phyloP scores from a whole-genome alignment of 164 flowering plant species.

The Sedum album region DNA sequence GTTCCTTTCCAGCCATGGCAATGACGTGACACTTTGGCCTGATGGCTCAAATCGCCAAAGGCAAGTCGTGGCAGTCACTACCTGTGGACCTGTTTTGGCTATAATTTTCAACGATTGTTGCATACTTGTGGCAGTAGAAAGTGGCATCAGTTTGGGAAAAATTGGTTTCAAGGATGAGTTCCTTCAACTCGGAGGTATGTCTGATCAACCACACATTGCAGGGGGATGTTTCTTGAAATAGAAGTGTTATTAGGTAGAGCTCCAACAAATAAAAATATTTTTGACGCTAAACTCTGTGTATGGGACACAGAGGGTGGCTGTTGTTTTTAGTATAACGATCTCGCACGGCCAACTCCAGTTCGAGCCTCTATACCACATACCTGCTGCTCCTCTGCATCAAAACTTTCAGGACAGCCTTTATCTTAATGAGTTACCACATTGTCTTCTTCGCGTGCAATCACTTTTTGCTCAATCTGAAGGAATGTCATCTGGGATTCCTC shows the following conservation, averaged over 20 bases:
- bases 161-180: constrained; percentile 40
- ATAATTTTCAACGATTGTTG: constrained; percentile 44
- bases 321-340: constrained; percentile 7
- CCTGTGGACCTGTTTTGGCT: constrained; percentile 47
- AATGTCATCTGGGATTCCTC: constrained; percentile 52
- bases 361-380: constrained; percentile 32
- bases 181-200: constrained; percentile 24
- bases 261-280: background rate
- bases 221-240: constrained; percentile 39
- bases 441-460: constrained; percentile 65
- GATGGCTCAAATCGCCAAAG: constrained; percentile 28
- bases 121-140: constrained; percentile 41
- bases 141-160: constrained; percentile 41
- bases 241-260: background rate
- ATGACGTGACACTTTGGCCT: constrained; percentile 19
- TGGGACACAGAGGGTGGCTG: constrained; percentile 14
- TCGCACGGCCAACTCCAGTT: background rate
- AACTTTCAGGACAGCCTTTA: constrained; percentile 25
- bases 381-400: constrained; percentile 31
- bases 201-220: constrained; percentile 22
- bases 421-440: constrained; percentile 31
- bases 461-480: constrained; percentile 33
- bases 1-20: constrained; percentile 23
- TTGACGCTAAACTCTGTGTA: background rate
- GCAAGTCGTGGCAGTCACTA: constrained; percentile 36